These are phyloP conservation scores for Sabuloglossum arenarium DNA, from an alignment of 495 filamentous ascomycete species.

Conservation along the genomic window DNA sequence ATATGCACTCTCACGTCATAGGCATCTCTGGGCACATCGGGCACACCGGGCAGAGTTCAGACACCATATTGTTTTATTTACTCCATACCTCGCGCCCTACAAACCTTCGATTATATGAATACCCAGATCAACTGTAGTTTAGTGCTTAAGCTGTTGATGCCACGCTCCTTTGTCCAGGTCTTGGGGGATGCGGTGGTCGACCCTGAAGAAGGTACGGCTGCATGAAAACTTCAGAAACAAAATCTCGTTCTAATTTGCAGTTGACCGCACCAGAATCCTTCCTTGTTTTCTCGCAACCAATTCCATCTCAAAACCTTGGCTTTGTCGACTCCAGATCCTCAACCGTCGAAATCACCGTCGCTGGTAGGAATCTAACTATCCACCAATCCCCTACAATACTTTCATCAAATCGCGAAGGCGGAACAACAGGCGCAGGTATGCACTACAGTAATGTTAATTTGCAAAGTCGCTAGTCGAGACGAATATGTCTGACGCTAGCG, in stretches of 20 bases:
- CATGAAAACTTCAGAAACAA: too few relatives aligned
- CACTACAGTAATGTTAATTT: neutral
- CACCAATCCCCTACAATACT: slow-evolving; percentile 72
- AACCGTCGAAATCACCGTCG: slow-evolving; percentile 45
- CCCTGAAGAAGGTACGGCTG: slow-evolving; percentile 51
- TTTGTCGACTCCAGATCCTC: slow-evolving; percentile 54
- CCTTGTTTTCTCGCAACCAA: slow-evolving; percentile 54
- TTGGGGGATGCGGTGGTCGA: slow-evolving; percentile 30
- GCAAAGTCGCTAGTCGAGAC: neutral
- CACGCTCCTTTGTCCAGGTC: slow-evolving; percentile 18
- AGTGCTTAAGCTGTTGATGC: too few relatives aligned
- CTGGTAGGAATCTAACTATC: slow-evolving; percentile 49
- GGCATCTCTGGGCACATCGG: too few relatives aligned
- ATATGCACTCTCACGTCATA: too few relatives aligned
- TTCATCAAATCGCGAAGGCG: slow-evolving; percentile 51
- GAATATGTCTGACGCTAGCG: neutral
- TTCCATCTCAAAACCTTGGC: slow-evolving; percentile 62
- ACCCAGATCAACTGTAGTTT: too few relatives aligned
- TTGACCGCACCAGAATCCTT: slow-evolving; percentile 64
- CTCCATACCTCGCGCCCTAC: too few relatives aligned
- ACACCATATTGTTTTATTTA: too few relatives aligned
- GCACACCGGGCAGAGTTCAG: too few relatives aligned
- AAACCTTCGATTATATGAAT: too few relatives aligned
- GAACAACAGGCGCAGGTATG: slow-evolving; percentile 80
- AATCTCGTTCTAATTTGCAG: too few relatives aligned